Percentiles rank a stretch among this genome's conserved stretches.
These are phyloP conservation scores for Monilinia laxa DNA, from an alignment of 2,329 filamentous ascomycete species.

Conservation along the genomic window DNA sequence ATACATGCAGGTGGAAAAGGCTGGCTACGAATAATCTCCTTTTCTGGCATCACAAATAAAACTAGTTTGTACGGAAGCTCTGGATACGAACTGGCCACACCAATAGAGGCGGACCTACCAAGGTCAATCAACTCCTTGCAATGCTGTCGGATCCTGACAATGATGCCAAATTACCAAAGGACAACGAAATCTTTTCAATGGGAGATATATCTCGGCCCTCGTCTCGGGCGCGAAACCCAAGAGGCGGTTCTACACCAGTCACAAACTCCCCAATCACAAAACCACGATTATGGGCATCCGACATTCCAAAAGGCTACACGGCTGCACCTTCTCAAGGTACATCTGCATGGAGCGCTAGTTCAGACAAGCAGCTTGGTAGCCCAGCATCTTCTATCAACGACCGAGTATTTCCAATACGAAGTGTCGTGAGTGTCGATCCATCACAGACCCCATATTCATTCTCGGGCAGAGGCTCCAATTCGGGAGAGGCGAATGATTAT, in stretches of 20 bases:
- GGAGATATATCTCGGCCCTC: slow-evolving; percentile 11
- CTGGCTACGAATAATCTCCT: neutral
- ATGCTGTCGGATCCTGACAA: slow-evolving; percentile 4
- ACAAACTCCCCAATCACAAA: slow-evolving; percentile 14
- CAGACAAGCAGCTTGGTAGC: slow-evolving; percentile 30
- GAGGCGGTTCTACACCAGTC: neutral
- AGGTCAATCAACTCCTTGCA: slow-evolving; percentile 15
- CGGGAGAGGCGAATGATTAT: slow-evolving; percentile 31
- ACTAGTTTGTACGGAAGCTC: neutral
- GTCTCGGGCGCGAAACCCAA: slow-evolving; percentile 9
- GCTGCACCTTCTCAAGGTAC: slow-evolving; percentile 14
- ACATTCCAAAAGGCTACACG: slow-evolving; percentile 16
- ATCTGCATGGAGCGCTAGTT: slow-evolving; percentile 29
- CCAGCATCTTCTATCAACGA: slow-evolving; percentile 27
- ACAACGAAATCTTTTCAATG: slow-evolving; percentile 1
- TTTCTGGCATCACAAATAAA: neutral
- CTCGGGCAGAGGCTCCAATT: slow-evolving; percentile 23
- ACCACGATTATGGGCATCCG: slow-evolving; percentile 18
- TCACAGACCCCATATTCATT: slow-evolving; percentile 31
- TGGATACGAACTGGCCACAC: slow-evolving; percentile 6
- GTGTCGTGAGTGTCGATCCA: slow-evolving; percentile 36
- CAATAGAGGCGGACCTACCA: slow-evolving; percentile 8
- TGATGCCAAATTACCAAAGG: neutral
- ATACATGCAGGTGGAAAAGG: slow-evolving; percentile 1
- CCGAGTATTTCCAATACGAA: slow-evolving; percentile 38